Evolutionary conservation across 2,329 filamentous ascomycete species (phyloP).

Genomic region (Trichoderma sp.): DNA sequence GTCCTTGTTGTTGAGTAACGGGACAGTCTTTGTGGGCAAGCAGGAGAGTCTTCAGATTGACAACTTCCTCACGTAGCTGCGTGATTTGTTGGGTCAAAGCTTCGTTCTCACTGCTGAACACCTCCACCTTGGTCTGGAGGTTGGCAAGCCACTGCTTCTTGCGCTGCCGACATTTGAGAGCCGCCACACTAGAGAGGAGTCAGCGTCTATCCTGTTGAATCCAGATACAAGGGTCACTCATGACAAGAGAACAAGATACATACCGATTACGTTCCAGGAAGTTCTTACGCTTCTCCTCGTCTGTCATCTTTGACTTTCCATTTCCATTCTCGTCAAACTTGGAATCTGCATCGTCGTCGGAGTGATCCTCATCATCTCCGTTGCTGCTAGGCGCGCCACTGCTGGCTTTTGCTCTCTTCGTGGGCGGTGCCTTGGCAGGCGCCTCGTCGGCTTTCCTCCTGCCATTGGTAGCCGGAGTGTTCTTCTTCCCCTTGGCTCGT

Average conservation of each 20-base stretch:
- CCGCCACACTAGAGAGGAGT: slow-evolving; percentile 73
- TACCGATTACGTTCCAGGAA: slow-evolving; percentile 96
- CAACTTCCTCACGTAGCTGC: slow-evolving; percentile 85
- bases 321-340: slow-evolving; percentile 59
- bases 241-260: slow-evolving; percentile 37
- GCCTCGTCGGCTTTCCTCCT: slow-evolving; percentile 77
- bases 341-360: slow-evolving; percentile 58
- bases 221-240: neutral
- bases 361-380: slow-evolving; percentile 44
- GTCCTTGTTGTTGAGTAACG: slow-evolving; percentile 78
- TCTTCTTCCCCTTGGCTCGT: slow-evolving; percentile 71
- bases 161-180: slow-evolving; percentile 92
- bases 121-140: slow-evolving; percentile 89
- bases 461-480: slow-evolving; percentile 59
- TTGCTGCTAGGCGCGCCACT: slow-evolving; percentile 31
- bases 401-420: slow-evolving; percentile 69
- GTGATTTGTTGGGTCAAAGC: slow-evolving; percentile 80
- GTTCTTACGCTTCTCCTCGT: slow-evolving; percentile 98
- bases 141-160: slow-evolving; percentile 99
- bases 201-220: neutral
- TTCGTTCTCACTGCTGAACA: slow-evolving; percentile 91
- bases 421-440: slow-evolving; percentile 61
- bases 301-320: slow-evolving; percentile 81
- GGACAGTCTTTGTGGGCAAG: slow-evolving; percentile 96
- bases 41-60: slow-evolving; percentile 89